Base-by-base conservation (phyloP, 2,329 filamentous ascomycete genomes). In the Ascochyta lentis region DNA sequence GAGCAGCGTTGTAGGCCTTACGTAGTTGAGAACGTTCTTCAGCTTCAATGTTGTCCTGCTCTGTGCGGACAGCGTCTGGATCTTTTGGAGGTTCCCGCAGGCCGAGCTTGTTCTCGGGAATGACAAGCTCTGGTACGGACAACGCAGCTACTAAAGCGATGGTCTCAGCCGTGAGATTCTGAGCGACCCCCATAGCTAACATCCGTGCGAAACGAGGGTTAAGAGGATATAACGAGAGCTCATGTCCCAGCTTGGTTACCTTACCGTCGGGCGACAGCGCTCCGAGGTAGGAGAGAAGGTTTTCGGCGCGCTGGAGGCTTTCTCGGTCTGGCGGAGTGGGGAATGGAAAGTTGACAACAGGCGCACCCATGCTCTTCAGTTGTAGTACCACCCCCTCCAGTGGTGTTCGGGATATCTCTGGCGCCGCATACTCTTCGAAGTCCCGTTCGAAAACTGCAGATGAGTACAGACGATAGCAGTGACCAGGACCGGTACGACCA, bases 381-480 rank as follows among this genome's bases (percentile, higher is more conserved):
- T 97, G 93, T 34, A 99, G 80, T 1, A 98, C 93, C 3, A 98
- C 77, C 29, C 77, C 91, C 75, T 99, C 95, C 26, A 98, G 91
- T 0, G 95, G 94, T 77, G 95, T 96, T 23, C 93, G 86, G 43
- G 96, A 78, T 35, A 99, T 88, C 75, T 99, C 95, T 0, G 95
- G 94, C 23, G 93, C 88, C 0, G 91, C 87, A 67, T 96, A 96
- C 61, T 94, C 86, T 23, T 87, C 81, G 64, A 99, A 96, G 64
- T 96, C 92, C 54, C 91, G 84, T 76, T 95, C 95, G 67, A 91
- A 99, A 0, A 99, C 89, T 0, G 95, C 95, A 12, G 92, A 96
- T 0, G 93, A 97, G 77, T 96, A 99, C 4, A 99, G 78, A 53
- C 92, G 83, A 78, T 97, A 99, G 77, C 94, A 98, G 76, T 99